A percentile compares a stretch with the other conserved stretches of the same genome.
phyloP scores from a whole-genome alignment of 2,329 filamentous ascomycete genomes.

The Ophiocordyceps camponoti-floridani region DNA sequence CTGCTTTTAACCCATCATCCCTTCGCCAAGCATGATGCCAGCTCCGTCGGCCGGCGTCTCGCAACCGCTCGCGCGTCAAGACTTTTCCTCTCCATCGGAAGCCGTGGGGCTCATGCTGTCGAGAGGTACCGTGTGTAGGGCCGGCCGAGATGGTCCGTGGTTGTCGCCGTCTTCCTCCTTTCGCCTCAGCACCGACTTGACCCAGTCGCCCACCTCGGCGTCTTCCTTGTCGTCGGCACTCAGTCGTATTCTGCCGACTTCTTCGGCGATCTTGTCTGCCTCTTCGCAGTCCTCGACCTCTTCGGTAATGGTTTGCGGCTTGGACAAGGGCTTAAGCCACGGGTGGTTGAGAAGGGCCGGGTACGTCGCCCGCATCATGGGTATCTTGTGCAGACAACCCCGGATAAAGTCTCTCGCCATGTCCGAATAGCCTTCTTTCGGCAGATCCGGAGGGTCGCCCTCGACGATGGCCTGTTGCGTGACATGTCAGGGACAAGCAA shows the following conservation, averaged over 20 bases:
- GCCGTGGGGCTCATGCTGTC: conserved; percentile 44
- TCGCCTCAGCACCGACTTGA: conserved; percentile 46
- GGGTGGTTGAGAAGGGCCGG: conserved; percentile 74
- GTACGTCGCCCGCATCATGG: conserved; percentile 85
- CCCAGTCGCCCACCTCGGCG: conserved; percentile 75
- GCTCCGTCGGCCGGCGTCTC: conserved; percentile 1
- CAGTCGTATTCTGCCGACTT: conserved; percentile 25
- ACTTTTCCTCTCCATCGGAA: background rate
- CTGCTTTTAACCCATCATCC: background rate
- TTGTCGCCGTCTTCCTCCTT: conserved; percentile 30
- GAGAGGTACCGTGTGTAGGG: conserved; percentile 72
- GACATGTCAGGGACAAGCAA: conserved; percentile 1
- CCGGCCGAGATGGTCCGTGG: conserved; percentile 46
- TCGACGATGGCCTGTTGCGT: conserved; percentile 74
- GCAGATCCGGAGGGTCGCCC: conserved; percentile 82
- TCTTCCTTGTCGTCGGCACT: conserved; percentile 34
- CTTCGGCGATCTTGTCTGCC: conserved; percentile 23
- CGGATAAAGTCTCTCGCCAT: conserved; percentile 73
- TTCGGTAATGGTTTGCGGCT: conserved; percentile 57
- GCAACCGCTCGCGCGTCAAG: background rate
- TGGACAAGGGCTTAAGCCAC: conserved; percentile 64
- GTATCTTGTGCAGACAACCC: conserved; percentile 81
- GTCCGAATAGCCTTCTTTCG: conserved; percentile 59
- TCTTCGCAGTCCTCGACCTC: conserved; percentile 46
- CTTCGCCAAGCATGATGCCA: conserved; percentile 1